These are phyloP conservation scores for Stentor roeselii DNA, from an alignment of 73 alveolate genomes.

Conservation along the genomic window DNA sequence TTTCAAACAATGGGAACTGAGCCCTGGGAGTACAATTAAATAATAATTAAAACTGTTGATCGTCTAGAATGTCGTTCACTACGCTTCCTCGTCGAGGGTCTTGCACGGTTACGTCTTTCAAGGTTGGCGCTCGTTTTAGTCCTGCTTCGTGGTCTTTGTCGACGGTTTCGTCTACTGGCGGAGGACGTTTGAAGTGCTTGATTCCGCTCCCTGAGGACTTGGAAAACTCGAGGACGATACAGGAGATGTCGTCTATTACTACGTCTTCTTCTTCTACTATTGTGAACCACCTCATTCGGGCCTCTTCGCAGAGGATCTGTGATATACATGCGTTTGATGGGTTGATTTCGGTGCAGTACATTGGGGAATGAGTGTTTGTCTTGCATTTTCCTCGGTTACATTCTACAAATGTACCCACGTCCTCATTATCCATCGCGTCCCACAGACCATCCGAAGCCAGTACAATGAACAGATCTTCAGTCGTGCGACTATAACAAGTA, in stretches of 20 bases:
- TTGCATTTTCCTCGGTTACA: not conserved
- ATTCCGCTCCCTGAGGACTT: not conserved
- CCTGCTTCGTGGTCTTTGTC: not conserved
- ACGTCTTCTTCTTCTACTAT: constrained; percentile 19
- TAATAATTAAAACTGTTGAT: no score
- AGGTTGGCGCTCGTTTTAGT: not conserved
- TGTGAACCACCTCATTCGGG: constrained; percentile 14
- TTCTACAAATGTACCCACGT: constrained; percentile 29
- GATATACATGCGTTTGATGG: not conserved
- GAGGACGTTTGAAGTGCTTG: not conserved
- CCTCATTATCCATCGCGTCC: constrained; percentile 50
- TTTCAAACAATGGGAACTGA: not conserved
- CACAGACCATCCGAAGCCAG: constrained; percentile 52
- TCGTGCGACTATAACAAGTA: constrained; percentile 23
- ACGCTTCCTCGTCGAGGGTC: not conserved
- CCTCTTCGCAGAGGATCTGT: constrained; percentile 26
- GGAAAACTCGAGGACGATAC: not conserved
- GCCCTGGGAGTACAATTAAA: no score
- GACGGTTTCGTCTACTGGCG: not conserved
- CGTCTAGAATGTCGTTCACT: not conserved
- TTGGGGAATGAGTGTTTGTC: not conserved
- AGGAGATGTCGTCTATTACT: constrained; percentile 14
- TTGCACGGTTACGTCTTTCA: not conserved
- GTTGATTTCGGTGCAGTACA: not conserved
- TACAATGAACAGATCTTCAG: constrained; percentile 34